Conservation (phyloP, 768 basidiomycete genomes). For the Rhodotorula graminis region DNA sequence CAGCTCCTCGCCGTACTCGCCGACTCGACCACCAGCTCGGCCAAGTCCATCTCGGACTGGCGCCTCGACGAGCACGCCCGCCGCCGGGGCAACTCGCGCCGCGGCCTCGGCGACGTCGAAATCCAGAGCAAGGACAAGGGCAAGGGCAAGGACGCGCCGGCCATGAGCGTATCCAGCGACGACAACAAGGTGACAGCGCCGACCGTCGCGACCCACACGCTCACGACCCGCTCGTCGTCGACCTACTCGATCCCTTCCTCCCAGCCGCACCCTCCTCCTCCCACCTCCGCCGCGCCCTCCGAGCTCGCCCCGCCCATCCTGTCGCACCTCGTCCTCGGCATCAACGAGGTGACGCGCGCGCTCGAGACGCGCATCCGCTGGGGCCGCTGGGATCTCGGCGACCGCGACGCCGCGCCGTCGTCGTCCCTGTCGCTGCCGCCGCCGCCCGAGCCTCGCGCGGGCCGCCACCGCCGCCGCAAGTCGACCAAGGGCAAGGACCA, state of each 20-base stretch:
- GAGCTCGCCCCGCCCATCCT: slow-evolving; percentile 51
- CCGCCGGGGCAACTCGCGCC: not conserved
- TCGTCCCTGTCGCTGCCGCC: not conserved
- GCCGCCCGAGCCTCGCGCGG: no score
- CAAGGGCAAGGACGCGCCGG: not conserved
- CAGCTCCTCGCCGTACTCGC: slow-evolving; percentile 18
- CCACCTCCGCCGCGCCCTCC: not conserved
- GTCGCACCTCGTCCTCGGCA: slow-evolving; percentile 59
- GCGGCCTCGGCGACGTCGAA: no score
- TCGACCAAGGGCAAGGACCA: not conserved
- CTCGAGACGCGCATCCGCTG: slow-evolving; percentile 59
- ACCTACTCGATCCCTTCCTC: not conserved
- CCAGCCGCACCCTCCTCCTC: not conserved
- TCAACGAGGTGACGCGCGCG: slow-evolving; percentile 71
- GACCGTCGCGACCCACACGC: not conserved
- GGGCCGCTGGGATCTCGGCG: slow-evolving; percentile 37
- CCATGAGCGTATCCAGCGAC: not conserved
- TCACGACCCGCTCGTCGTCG: slow-evolving; percentile 4
- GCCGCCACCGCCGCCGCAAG: slow-evolving; percentile 9
- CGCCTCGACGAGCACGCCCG: slow-evolving; percentile 22
- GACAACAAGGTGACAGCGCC: no score
- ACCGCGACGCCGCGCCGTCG: slow-evolving; percentile 5
- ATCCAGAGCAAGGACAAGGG: not conserved
- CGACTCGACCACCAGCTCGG: not conserved
- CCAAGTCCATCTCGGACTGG: slow-evolving; percentile 21